phyloP scores from a whole-genome alignment of 345 rosid species.

The Pseudoturritis turrita region DNA sequence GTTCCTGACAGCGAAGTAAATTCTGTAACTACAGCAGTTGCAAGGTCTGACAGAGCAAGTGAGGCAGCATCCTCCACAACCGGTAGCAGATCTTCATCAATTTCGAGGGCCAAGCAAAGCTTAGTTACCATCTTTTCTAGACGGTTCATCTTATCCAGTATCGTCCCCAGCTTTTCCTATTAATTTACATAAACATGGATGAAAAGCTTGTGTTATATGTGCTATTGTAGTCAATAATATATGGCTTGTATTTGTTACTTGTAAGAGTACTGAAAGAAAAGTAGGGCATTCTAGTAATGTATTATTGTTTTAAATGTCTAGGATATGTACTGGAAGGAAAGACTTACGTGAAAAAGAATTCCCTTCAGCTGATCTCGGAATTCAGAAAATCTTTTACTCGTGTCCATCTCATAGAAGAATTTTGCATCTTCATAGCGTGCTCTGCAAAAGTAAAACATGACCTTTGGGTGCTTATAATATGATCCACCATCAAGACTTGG shows the following conservation, averaged over 20 bases:
- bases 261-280: background rate
- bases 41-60: slow-evolving; percentile 96
- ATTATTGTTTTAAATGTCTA: background rate
- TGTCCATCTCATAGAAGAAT: slow-evolving; percentile 89
- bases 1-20: slow-evolving; percentile 88
- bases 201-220: background rate
- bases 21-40: slow-evolving; percentile 87
- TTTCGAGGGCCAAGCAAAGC: slow-evolving; percentile 48
- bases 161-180: slow-evolving; percentile 94
- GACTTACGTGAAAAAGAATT: slow-evolving; percentile 92
- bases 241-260: background rate
- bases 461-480: background rate
- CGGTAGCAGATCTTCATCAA: slow-evolving; percentile 48
- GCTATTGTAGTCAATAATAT: background rate
- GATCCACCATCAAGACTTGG: slow-evolving; percentile 2
- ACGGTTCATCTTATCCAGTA: slow-evolving; percentile 83
- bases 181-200: slow-evolving; percentile 19
- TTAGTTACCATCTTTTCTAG: slow-evolving; percentile 50
- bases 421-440: slow-evolving; percentile 99
- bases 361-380: slow-evolving; percentile 76
- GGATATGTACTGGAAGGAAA: background rate
- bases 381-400: slow-evolving; percentile 57
- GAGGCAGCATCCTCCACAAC: slow-evolving; percentile 74
- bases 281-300: background rate
- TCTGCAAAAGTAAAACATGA: slow-evolving; percentile 40